A percentile compares a stretch with the other conserved stretches of the same genome.
Conservation (phyloP, 495 filamentous ascomycete species). For the Penicillium simplicissimum region DNA sequence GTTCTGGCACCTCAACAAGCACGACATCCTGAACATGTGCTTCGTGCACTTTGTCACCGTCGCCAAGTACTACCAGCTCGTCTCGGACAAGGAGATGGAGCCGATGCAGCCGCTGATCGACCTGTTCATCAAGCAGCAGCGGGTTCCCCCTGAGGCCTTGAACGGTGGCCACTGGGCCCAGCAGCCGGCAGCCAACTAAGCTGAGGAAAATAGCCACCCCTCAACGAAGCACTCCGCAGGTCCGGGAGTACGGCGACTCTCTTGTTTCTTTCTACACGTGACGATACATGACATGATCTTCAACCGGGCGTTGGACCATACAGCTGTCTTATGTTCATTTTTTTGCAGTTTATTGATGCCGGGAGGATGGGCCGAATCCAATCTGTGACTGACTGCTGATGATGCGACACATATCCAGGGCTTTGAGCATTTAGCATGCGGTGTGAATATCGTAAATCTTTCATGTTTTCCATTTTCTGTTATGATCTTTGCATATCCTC, state of each 20-base stretch:
- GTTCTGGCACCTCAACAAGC: conserved; percentile 79
- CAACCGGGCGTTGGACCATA: conserved; percentile 43
- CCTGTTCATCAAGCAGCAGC: conserved; percentile 80
- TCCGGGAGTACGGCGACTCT: conserved; percentile 13
- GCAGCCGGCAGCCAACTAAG: conserved; percentile 37
- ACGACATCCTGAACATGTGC: conserved; percentile 90
- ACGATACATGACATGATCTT: conserved; percentile 36
- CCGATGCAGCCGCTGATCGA: conserved; percentile 93
- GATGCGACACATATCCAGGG: conserved; percentile 30
- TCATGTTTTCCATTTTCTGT: conserved; percentile 5
- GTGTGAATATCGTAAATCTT: conserved; percentile 35
- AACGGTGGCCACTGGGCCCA: conserved; percentile 51
- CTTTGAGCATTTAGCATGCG: conserved; percentile 49
- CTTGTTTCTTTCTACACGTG: conserved; percentile 21
- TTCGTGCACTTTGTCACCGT: conserved; percentile 93
- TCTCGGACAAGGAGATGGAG: conserved; percentile 82
- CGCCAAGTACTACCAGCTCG: conserved; percentile 77
- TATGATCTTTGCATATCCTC: conserved; percentile 16
- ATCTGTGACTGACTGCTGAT: conserved; percentile 19
- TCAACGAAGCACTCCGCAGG: conserved; percentile 22
- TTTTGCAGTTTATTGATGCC: conserved; percentile 24
- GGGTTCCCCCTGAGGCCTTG: conserved; percentile 69
- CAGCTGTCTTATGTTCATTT: conserved; percentile 26
- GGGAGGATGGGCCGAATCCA: conserved; percentile 20
- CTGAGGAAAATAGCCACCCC: neutral